Evolutionary conservation across 176 grass and related monocot species (phyloP).

Genomic region (Thinopyrum elongatum): DNA sequence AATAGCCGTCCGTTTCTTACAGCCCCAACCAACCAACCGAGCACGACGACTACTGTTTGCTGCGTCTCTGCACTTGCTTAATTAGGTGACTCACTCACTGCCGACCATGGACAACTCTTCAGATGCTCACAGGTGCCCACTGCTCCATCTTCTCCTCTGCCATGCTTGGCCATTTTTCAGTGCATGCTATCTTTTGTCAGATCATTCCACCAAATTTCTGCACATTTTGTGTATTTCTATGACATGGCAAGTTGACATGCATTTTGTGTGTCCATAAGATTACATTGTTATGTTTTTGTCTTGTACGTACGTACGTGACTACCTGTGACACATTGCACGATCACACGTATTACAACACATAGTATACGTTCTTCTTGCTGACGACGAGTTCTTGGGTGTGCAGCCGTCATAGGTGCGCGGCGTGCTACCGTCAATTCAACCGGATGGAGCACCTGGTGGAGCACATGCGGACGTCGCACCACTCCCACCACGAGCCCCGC

Average conservation of each 20-base stretch:
- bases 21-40: too few relatives aligned
- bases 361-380: too few relatives aligned
- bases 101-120: slow-evolving; percentile 29
- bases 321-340: too few relatives aligned
- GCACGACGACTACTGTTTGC: neutral
- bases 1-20: slow-evolving; percentile 6
- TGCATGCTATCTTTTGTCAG: too few relatives aligned
- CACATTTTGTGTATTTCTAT: too few relatives aligned
- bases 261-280: too few relatives aligned
- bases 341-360: too few relatives aligned
- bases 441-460: slow-evolving; percentile 82
- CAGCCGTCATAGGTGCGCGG: slow-evolving; percentile 48
- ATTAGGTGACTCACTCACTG: neutral
- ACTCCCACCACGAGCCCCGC: slow-evolving; percentile 69
- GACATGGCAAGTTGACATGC: too few relatives aligned
- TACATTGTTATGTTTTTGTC: too few relatives aligned
- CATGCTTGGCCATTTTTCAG: too few relatives aligned
- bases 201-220: too few relatives aligned
- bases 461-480: slow-evolving; percentile 69
- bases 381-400: neutral
- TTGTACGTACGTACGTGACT: too few relatives aligned
- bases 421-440: slow-evolving; percentile 90
- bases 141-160: neutral
- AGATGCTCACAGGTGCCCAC: slow-evolving; percentile 22
- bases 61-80: neutral